These are phyloP conservation scores for Fusarium papillatum DNA, from an alignment of 2,329 filamentous ascomycete species.

Conservation along the genomic window DNA sequence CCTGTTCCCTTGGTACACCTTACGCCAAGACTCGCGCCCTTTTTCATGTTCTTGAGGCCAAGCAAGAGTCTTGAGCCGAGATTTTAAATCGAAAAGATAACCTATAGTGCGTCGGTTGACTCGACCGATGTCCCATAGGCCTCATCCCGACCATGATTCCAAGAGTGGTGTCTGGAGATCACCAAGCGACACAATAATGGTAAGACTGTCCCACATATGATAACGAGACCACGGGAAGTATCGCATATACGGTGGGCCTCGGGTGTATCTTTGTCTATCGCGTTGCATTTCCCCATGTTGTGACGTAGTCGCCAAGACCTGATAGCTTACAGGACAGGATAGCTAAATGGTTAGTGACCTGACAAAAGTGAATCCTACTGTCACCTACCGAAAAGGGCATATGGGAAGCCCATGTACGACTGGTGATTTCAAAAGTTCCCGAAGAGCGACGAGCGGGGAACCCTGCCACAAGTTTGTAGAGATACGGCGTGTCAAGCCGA, in stretches of 20 bases:
- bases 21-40: background rate
- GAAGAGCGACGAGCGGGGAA: constrained; percentile 29
- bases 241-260: background rate
- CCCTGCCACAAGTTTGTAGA: constrained; percentile 20
- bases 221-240: background rate
- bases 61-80: background rate
- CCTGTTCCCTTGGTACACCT: background rate
- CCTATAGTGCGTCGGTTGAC: background rate
- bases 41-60: background rate
- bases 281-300: background rate
- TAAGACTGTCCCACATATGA: constrained; percentile 1
- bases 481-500: constrained; percentile 7
- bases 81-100: background rate
- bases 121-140: background rate
- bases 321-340: background rate
- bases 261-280: background rate
- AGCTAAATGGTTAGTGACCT: constrained; percentile 10
- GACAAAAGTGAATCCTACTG: background rate
- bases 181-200: background rate
- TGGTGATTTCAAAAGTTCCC: constrained; percentile 29
- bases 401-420: constrained; percentile 17
- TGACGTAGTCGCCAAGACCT: background rate
- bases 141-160: background rate
- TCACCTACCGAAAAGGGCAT: constrained; percentile 32
- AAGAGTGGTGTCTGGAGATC: background rate